Percentiles rank a stretch among this genome's conserved stretches.
These are phyloP conservation scores for Penicillium sp. DNA, from an alignment of 2,329 filamentous ascomycete species.

Conservation along the genomic window DNA sequence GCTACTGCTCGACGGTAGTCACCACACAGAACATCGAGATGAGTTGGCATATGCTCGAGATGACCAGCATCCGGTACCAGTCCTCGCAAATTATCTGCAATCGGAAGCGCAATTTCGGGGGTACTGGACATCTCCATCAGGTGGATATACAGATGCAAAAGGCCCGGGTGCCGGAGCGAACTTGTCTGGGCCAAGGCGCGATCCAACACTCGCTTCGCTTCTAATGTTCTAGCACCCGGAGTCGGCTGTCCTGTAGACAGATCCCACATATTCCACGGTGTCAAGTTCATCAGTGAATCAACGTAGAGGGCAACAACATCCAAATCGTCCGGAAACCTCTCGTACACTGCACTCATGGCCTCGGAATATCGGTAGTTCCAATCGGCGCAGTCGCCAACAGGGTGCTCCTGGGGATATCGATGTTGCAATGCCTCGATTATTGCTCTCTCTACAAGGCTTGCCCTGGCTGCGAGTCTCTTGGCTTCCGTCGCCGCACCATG, in stretches of 20 bases:
- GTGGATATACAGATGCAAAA: constrained; percentile 77
- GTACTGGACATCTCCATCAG: constrained; percentile 75
- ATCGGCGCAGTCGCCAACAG: constrained; percentile 53
- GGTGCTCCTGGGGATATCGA: constrained; percentile 62
- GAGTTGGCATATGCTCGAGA: constrained; percentile 75
- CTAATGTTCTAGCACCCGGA: constrained; percentile 58
- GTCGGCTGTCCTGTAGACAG: constrained; percentile 61
- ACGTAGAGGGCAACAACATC: constrained; percentile 67
- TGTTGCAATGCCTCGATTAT: constrained; percentile 65
- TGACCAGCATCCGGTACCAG: constrained; percentile 73
- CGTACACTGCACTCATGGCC: constrained; percentile 62
- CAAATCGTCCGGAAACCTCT: constrained; percentile 57
- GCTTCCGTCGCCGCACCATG: constrained; percentile 53
- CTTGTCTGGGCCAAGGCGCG: constrained; percentile 55
- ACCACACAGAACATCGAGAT: constrained; percentile 73
- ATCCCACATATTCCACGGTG: constrained; percentile 68
- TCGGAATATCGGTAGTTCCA: constrained; percentile 65
- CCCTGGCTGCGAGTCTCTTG: constrained; percentile 39
- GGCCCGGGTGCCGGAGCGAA: constrained; percentile 64
- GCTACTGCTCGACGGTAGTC: constrained; percentile 69
- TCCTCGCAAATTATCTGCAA: constrained; percentile 64
- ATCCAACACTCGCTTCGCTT: constrained; percentile 63
- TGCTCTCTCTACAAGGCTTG: constrained; percentile 60
- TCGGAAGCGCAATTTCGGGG: constrained; percentile 64
- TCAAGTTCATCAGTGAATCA: constrained; percentile 69